phyloP scores from a whole-genome alignment of 1,284 basidiomycete species.

The Ustilago loliicola region DNA sequence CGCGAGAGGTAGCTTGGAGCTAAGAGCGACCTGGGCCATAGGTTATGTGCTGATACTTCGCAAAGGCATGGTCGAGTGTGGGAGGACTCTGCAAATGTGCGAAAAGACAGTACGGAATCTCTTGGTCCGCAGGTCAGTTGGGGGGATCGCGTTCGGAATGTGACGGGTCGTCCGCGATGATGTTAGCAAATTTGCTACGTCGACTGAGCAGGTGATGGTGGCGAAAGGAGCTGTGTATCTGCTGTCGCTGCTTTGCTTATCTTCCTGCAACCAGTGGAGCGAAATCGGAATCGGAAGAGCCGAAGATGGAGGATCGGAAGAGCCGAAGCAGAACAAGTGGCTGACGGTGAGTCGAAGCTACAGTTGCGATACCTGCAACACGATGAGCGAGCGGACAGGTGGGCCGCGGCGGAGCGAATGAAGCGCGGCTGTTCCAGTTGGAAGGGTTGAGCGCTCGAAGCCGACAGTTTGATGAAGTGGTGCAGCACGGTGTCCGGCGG shows the following conservation, averaged over 20 bases:
- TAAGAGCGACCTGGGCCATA: conserved; percentile 49
- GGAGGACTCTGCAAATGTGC: not conserved
- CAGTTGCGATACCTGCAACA: not conserved
- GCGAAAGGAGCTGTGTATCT: not conserved
- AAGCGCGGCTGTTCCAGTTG: not conserved
- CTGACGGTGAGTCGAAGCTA: not conserved
- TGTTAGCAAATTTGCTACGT: not conserved
- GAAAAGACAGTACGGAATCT: not conserved
- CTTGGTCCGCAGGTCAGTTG: not conserved
- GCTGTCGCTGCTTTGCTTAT: not conserved
- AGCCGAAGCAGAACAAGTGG: not conserved
- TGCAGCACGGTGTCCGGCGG: not conserved
- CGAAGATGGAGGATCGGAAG: conserved; percentile 1
- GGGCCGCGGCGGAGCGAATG: not conserved
- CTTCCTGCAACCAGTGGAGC: not conserved
- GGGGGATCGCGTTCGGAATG: not conserved
- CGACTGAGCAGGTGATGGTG: not conserved
- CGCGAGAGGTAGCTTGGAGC: conserved; percentile 30
- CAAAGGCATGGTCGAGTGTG: conserved; percentile 41
- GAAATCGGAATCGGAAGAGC: conserved; percentile 1
- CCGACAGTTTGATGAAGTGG: not conserved
- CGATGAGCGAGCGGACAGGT: not conserved
- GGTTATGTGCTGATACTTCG: conserved; percentile 26
- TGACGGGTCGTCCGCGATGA: not conserved
- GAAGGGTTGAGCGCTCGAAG: not conserved